Evolutionary conservation across 2,329 filamentous ascomycete species (phyloP).

Genomic region (Mariannaea elegans): DNA sequence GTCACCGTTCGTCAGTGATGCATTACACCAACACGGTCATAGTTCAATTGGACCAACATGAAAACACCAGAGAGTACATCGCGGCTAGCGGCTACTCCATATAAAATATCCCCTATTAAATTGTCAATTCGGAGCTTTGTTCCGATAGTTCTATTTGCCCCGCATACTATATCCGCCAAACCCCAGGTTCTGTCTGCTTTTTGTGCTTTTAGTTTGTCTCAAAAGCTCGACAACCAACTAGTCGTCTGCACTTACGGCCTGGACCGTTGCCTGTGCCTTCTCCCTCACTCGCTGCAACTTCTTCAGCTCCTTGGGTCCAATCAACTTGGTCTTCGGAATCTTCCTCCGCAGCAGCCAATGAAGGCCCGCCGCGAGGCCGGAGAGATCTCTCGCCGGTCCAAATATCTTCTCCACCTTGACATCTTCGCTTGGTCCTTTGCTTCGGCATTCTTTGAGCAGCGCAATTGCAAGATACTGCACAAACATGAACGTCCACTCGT

Average conservation of each 20-base stretch:
- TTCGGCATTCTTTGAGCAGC: constrained; percentile 71
- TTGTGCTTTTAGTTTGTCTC: background rate
- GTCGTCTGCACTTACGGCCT: constrained; percentile 28
- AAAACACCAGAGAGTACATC: background rate
- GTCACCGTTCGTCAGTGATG: constrained; percentile 29
- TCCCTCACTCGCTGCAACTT: constrained; percentile 50
- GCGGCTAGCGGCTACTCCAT: background rate
- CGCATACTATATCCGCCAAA: background rate
- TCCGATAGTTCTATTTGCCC: constrained; percentile 1
- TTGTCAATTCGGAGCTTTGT: background rate
- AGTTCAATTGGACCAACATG: constrained; percentile 11
- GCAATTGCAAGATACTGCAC: constrained; percentile 83
- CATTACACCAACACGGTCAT: constrained; percentile 9
- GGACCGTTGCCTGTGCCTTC: constrained; percentile 45
- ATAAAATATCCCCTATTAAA: background rate
- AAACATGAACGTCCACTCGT: constrained; percentile 79
- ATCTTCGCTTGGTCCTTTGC: constrained; percentile 59
- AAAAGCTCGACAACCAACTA: constrained; percentile 6
- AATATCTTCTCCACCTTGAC: constrained; percentile 73
- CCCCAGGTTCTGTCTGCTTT: background rate
- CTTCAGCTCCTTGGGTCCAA: constrained; percentile 58
- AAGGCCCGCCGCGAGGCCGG: constrained; percentile 76
- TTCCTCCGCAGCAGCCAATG: constrained; percentile 83
- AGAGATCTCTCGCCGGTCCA: constrained; percentile 67
- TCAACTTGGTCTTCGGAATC: constrained; percentile 70